Evolutionary conservation across 2,329 filamentous ascomycete genomes (phyloP), one percentile per base, ranked within the genome.

Genomic region (Fusarium pseudoanthophilum): DNA sequence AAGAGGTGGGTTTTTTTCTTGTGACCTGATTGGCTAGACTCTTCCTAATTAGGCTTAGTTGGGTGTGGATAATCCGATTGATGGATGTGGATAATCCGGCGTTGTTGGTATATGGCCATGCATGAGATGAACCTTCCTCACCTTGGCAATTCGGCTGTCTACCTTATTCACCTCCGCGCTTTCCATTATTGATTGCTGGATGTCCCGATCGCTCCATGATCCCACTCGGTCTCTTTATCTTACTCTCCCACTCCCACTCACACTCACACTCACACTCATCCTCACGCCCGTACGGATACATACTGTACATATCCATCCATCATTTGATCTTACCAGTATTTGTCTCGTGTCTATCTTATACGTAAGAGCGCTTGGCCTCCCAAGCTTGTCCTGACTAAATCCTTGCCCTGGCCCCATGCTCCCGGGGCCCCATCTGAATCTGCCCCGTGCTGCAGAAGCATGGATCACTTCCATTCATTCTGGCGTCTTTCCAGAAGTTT

Each of bases 401-500:
- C 42, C 56, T 67, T 43, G 63, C 66, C 64, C 64, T 76, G 73
- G 73, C 53, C 73, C 75, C 73, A 68, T 75, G 59, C 62, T 45
- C 64, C 60, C 63, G 64, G 71, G 69, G 69, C 66, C 69, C 69
- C 75, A 64, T 75, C 60, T 71, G 71, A 68, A 60, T 66, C 28
- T 73, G 72, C 73, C 73, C 75, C 72, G 73, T 77, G 67, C 74
- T 75, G 60, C 72, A 69, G 46, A 60, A 65, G 60, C 72, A 77
- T 75, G 67, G 75, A 66, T 72, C 59, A 68, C 28, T 66, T 57
- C 53, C 65, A 72, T 75, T 64, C 70, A 69, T 78, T 79, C 78
- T 73, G 70, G 67, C 52, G 63, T 61, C 60, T 71, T 79, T 79
- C 78, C 72, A 79, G 78, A 79, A 79, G 75, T 60, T 51, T 32